Base-by-base conservation (phyloP, 768 basidiomycete genomes). In the Tricholoma saponaceum region DNA sequence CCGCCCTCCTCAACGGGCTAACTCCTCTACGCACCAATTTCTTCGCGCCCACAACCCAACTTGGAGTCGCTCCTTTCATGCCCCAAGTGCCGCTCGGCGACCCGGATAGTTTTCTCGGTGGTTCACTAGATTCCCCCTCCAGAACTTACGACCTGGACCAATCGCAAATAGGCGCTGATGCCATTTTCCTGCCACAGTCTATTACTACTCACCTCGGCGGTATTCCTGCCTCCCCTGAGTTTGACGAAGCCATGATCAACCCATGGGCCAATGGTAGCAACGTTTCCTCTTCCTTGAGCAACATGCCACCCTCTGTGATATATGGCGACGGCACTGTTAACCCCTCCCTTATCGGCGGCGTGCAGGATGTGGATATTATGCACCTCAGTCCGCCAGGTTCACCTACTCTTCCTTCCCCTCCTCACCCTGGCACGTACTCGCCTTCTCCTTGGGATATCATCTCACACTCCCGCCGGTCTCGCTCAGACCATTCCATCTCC, bases 261-360 rank as follows among this genome's bases (percentile, higher is more conserved):
- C 43, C 55, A 20, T 52, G 51, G 41, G 8, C 14, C 32, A 25
- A 13, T 6, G n/a, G 14, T 28, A 44, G 53, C 30, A 44, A 51
- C 30, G 32, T 14, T 13, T 33, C 16, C 23, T 54, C 58, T n/a
- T 28, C 28, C 25, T 14, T 26, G 32, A 20, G 37, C 33, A 25
- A 18, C n/a, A 32, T 13, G 3, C 18, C 51, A 6, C 58, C 52
- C 26, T 20, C 53, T 18, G 25, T n/a, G 3, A 30, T 50, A 25
- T 55, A 59, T 16, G 60, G 55, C 7, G 44, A 65, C 54, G 66
- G 64, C 16, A 65, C 66, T 8, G 62, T 67, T 23, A 51, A 67
- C 23, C 66, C 66, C 5, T 59, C 59, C 10, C 28, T 65, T 20
- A 56, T 67, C 10, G 59, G 60, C 10, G 62, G 60, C 22, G 14